Percentiles rank a stretch among this genome's conserved stretches.
These are phyloP conservation scores for Trypanosoma scelopori DNA, from an alignment of 208 protist genomes.

Conservation along the genomic window DNA sequence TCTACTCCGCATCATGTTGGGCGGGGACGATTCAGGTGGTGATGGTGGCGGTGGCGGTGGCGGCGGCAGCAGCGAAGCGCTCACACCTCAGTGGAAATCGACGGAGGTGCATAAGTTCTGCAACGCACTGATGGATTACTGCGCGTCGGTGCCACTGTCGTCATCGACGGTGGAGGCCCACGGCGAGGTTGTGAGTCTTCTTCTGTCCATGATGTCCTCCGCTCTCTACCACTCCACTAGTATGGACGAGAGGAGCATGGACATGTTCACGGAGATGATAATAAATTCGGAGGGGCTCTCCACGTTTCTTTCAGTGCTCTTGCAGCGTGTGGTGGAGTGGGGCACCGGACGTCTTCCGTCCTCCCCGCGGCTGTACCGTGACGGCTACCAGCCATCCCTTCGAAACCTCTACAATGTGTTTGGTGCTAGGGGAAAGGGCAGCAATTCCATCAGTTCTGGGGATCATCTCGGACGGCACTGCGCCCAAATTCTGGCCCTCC, in stretches of 20 bases:
- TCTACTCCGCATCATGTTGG: constrained; percentile 44
- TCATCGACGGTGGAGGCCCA: constrained; percentile 49
- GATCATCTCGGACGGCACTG: constrained; percentile 50
- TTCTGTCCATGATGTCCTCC: constrained; percentile 77
- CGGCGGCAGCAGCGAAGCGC: neutral
- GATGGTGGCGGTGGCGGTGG: neutral
- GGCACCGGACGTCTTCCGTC: constrained; percentile 26
- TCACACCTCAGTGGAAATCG: constrained; percentile 7
- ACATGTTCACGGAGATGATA: constrained; percentile 79
- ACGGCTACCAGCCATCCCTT: constrained; percentile 32
- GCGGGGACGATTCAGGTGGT: neutral
- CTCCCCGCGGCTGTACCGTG: constrained; percentile 40
- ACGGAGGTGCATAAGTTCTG: constrained; percentile 42
- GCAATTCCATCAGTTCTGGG: constrained; percentile 30
- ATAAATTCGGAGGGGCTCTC: constrained; percentile 44
- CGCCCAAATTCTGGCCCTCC: constrained; percentile 59
- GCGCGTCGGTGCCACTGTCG: constrained; percentile 36
- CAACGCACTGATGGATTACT: constrained; percentile 43
- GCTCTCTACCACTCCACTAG: constrained; percentile 70
- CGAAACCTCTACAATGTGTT: constrained; percentile 44
- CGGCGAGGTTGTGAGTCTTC: constrained; percentile 46
- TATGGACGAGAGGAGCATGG: constrained; percentile 48
- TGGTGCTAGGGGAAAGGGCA: constrained; percentile 10
- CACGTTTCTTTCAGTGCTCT: constrained; percentile 39
- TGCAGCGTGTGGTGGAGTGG: constrained; percentile 60